Evolutionary conservation across 805 yeast genomes (phyloP).

Genomic region (Candida schatavii): DNA sequence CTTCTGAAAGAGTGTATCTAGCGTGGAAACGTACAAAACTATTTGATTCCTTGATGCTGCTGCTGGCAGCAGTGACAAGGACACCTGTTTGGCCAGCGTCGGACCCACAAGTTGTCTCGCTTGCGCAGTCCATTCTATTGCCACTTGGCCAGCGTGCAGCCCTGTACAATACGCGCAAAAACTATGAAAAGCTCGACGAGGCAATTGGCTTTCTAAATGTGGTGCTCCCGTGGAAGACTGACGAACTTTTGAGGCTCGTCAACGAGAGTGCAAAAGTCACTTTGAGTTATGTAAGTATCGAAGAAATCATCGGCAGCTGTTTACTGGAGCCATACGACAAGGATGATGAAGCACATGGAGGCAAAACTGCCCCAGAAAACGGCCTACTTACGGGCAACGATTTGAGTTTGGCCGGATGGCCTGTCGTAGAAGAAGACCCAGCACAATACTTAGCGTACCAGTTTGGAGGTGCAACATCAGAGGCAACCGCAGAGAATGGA

Average conservation of each 20-base stretch:
- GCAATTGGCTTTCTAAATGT: slow-evolving; percentile 50
- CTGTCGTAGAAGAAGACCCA: too few species aligned
- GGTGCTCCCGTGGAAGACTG: slow-evolving; percentile 56
- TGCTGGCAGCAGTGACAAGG: too few species aligned
- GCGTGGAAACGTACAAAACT: slow-evolving; percentile 38
- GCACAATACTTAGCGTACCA: too few species aligned
- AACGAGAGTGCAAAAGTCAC: slow-evolving; percentile 42
- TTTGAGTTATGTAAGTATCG: slow-evolving; percentile 52
- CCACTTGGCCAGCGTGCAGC: slow-evolving; percentile 11
- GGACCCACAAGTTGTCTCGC: slow-evolving; percentile 8
- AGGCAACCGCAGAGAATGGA: too few species aligned
- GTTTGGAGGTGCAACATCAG: too few species aligned
- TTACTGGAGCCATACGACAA: slow-evolving; percentile 38
- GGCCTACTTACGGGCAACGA: not conserved
- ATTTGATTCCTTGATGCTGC: too few species aligned
- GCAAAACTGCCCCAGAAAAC: not conserved
- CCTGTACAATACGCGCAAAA: slow-evolving; percentile 18
- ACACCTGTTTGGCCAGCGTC: slow-evolving; percentile 27
- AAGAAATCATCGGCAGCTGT: slow-evolving; percentile 60
- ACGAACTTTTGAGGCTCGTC: slow-evolving; percentile 50
- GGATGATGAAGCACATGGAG: slow-evolving; percentile 1
- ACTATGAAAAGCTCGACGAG: slow-evolving; percentile 41
- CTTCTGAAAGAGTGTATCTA: slow-evolving; percentile 27
- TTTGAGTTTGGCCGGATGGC: not conserved
- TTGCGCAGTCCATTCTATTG: slow-evolving; percentile 11